Conservation (phyloP, 2,329 filamentous ascomycete species). For the Nigrospora sphaerica region DNA sequence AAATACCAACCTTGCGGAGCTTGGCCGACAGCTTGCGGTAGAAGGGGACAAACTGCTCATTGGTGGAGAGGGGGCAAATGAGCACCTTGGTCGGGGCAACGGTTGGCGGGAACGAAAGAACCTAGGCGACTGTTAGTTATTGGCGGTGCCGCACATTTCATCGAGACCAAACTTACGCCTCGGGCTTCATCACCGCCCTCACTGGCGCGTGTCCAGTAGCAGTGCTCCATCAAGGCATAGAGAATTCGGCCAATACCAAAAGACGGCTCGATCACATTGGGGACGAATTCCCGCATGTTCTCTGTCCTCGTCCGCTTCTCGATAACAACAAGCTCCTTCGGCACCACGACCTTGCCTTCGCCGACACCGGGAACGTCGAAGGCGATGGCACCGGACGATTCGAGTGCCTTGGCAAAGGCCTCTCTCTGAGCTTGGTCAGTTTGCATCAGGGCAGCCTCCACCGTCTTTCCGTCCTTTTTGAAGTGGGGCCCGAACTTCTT, state of each 20-base stretch:
- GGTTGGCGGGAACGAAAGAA: conserved; percentile 64
- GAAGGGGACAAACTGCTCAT: conserved; percentile 74
- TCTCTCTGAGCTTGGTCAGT: conserved; percentile 77
- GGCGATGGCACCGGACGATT: conserved; percentile 65
- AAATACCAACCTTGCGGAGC: conserved; percentile 69
- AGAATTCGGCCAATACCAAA: conserved; percentile 95
- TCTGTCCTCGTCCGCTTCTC: conserved; percentile 78
- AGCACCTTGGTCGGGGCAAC: conserved; percentile 95
- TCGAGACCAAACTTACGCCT: conserved; percentile 55
- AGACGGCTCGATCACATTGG: conserved; percentile 94
- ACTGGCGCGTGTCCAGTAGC: conserved; percentile 77
- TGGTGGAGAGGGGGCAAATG: conserved; percentile 79
- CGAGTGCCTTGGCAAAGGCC: conserved; percentile 67
- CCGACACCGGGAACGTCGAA: conserved; percentile 63
- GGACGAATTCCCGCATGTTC: conserved; percentile 83
- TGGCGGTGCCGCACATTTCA: neutral
- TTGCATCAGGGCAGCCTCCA: conserved; percentile 71
- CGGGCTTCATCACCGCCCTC: conserved; percentile 74
- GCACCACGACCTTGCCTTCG: conserved; percentile 70
- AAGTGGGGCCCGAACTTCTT: conserved; percentile 94
- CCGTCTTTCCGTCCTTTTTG: conserved; percentile 86
- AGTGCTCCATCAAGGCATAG: conserved; percentile 89
- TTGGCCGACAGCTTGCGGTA: conserved; percentile 65
- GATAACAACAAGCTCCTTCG: conserved; percentile 73
- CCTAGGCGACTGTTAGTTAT: conserved; percentile 27